Evolutionary conservation across 768 basidiomycete species (phyloP), one percentile per base, ranked within the genome.

Genomic region (Boletales sp.): DNA sequence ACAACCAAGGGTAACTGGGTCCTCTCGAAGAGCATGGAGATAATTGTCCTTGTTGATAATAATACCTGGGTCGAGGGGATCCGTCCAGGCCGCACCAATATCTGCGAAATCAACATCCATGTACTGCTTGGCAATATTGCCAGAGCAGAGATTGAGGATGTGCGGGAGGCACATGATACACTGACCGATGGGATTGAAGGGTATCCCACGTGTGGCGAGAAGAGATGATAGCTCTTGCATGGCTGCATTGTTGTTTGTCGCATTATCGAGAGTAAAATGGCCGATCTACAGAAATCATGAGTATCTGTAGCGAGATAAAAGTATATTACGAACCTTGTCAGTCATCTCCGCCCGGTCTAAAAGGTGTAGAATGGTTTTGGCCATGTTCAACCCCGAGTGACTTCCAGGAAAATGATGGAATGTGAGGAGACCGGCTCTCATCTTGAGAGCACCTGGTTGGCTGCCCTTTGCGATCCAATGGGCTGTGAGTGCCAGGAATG

Each of bases 391-490:
- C 3, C 62, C 60, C 1, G 48, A 42, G 31, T 63, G 60, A 18
- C 35, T 43, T 12, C 60, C 56, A 17, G 34, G 24, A 12, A 61
- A 19, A 11, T 45, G 47, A 31, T 59, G 50, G 30, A 63, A 61
- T 21, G 54, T 50, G 8, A 63, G n/a, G 1, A 61, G 36, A 0
- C 45, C 40, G 1, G 42, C 40, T 18, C 48, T 51, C 14, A 59
- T 42, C 15, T 47, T 27, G 18, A 61, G 53, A 0, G 2, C 24
- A 5, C 45, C 40, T 1, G 27, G 14, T 7, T 30, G 10, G 7
- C 17, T 7, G 7, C 32, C 21, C 14, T 34, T 32, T 8, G 34
- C 15, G 3, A 40, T 35, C 40, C 40, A 48, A 18, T 48, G 47
- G 11, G 47, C 40, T 4, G 40, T 48, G 3, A 47, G 5, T 9